Percentiles rank a stretch among this genome's conserved stretches.
phyloP scores from a whole-genome alignment of 495 filamentous ascomycete species.

The Bryoglossum gracile region DNA sequence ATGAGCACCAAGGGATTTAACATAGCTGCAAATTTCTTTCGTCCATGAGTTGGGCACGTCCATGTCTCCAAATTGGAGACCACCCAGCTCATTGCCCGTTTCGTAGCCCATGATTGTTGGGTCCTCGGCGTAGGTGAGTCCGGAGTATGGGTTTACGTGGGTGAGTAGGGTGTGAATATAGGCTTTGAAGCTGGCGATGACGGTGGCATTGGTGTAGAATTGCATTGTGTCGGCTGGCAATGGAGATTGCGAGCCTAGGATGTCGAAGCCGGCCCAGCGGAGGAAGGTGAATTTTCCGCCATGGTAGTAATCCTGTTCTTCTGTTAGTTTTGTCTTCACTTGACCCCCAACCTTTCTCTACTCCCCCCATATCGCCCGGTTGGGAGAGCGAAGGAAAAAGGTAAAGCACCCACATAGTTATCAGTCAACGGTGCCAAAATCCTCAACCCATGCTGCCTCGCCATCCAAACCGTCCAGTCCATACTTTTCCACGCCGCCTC shows the following conservation, averaged over 20 bases:
- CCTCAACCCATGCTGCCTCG: conserved; percentile 41
- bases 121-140: conserved; percentile 46
- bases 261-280: conserved; percentile 44
- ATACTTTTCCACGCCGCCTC: conserved; percentile 42
- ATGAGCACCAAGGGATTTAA: conserved; percentile 41
- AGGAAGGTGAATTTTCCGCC: conserved; percentile 52
- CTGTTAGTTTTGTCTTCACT: no score
- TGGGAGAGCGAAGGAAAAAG: no score
- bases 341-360: no score
- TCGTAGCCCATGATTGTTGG: conserved; percentile 50
- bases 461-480: conserved; percentile 48
- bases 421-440: conserved; percentile 43
- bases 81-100: conserved; percentile 48
- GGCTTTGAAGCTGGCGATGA: conserved; percentile 42
- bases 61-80: conserved; percentile 41
- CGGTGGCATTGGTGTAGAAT: conserved; percentile 45
- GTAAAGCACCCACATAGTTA: conserved; percentile 33
- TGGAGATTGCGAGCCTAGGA: conserved; percentile 30
- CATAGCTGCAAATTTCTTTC: conserved; percentile 36
- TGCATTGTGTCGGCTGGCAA: conserved; percentile 36
- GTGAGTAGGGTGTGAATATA: conserved; percentile 43
- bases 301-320: conserved; percentile 47
- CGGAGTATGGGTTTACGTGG: conserved; percentile 47
- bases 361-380: no score
- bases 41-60: conserved; percentile 43